Conservation (phyloP, 257 asterid genomes). For the Scutellaria barbata region DNA sequence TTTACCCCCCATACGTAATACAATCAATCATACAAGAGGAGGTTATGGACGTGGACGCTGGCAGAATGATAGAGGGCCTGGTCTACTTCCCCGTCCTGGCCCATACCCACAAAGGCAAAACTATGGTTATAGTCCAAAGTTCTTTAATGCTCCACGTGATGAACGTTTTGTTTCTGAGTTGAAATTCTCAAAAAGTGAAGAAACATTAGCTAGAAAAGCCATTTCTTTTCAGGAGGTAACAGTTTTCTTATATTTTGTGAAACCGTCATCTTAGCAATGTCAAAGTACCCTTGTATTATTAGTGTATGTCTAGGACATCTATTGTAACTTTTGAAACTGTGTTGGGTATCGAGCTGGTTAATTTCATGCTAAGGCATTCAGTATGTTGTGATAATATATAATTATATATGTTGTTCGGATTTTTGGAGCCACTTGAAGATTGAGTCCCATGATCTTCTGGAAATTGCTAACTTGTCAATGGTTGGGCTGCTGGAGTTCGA, state of each 20-base stretch:
- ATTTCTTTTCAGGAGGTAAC: slow-evolving; percentile 84
- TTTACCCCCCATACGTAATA: slow-evolving; percentile 61
- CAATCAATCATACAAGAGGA: slow-evolving; percentile 71
- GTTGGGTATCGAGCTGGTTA: slow-evolving; percentile 10
- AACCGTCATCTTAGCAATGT: slow-evolving; percentile 13
- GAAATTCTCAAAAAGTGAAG: slow-evolving; percentile 91
- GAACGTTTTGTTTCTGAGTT: slow-evolving; percentile 90
- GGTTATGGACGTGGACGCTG: slow-evolving; percentile 86
- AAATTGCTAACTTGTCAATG: slow-evolving; percentile 16
- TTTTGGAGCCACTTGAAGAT: slow-evolving; percentile 25
- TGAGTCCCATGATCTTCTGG: slow-evolving; percentile 27
- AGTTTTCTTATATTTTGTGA: neutral
- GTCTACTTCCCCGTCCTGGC: slow-evolving; percentile 87
- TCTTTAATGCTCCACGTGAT: slow-evolving; percentile 66
- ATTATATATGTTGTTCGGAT: slow-evolving; percentile 6
- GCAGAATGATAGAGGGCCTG: slow-evolving; percentile 80
- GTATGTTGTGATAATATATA: slow-evolving; percentile 4
- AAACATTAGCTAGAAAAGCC: slow-evolving; percentile 86
- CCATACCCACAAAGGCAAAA: slow-evolving; percentile 71
- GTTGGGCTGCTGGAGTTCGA: slow-evolving; percentile 6
- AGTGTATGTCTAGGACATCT: slow-evolving; percentile 16
- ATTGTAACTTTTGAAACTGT: slow-evolving; percentile 15
- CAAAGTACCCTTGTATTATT: slow-evolving; percentile 4
- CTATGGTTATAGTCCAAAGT: slow-evolving; percentile 60
- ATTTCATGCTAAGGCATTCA: slow-evolving; percentile 20